Percentiles rank a stretch among this genome's conserved stretches.
Conservation (phyloP, 441 rosid genomes). For the Gossypium laxum region DNA sequence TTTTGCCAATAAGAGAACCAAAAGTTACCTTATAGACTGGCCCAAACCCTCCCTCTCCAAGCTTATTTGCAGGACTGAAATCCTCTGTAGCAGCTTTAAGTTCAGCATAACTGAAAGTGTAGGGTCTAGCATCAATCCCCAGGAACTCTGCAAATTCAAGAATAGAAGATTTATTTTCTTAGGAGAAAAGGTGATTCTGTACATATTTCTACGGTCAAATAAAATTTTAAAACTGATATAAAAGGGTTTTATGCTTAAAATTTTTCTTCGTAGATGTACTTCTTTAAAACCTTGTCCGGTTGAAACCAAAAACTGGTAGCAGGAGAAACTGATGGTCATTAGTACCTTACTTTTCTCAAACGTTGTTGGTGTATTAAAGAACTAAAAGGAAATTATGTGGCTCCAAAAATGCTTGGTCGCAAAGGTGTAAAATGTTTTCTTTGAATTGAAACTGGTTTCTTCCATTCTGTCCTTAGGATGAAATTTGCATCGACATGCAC, state of each 20-base stretch:
- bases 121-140: conserved; percentile 26
- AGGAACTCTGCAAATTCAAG: conserved; percentile 22
- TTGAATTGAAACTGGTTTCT: not conserved
- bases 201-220: not conserved
- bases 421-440: not conserved
- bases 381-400: not conserved
- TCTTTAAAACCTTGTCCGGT: not conserved
- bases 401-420: not conserved
- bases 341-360: not conserved
- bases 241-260: not conserved
- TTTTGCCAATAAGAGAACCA: not conserved
- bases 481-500: not conserved
- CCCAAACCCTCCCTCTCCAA: conserved; percentile 54
- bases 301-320: not conserved
- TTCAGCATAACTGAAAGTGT: conserved; percentile 37
- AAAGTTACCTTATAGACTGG: conserved; percentile 28
- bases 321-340: not conserved
- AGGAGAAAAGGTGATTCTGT: not conserved
- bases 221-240: not conserved
- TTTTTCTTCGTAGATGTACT: not conserved
- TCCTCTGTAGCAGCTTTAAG: conserved; percentile 40
- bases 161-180: not conserved
- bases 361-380: not conserved
- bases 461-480: not conserved
- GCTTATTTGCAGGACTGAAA: conserved; percentile 37